Conservation (phyloP, 2,329 filamentous ascomycete genomes). For the Epichloe uncinata region DNA sequence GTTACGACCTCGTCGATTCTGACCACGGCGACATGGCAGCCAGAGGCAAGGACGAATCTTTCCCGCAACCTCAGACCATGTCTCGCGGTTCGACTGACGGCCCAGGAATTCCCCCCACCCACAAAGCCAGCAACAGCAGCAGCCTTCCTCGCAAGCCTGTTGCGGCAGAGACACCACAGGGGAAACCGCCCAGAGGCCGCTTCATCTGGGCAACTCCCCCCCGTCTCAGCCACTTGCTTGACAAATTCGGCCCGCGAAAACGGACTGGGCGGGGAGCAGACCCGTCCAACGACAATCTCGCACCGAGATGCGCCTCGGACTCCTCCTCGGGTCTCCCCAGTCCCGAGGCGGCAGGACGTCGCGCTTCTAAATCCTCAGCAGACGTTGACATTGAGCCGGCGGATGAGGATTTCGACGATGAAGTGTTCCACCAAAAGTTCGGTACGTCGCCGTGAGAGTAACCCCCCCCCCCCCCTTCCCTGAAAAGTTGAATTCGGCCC, state of each 20-base stretch:
- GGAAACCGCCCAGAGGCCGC: neutral
- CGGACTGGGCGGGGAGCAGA: neutral
- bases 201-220: neutral
- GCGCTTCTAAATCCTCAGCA: neutral
- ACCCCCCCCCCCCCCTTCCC: neutral
- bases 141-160: neutral
- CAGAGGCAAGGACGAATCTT: neutral
- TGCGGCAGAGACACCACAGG: neutral
- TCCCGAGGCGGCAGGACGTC: neutral
- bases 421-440: slow-evolving; percentile 20
- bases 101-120: neutral
- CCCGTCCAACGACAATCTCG: neutral
- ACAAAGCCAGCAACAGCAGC: neutral
- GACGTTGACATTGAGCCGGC: neutral
- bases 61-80: neutral
- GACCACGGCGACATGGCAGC: neutral
- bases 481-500: no score
- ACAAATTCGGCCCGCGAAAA: neutral
- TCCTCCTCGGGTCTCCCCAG: neutral
- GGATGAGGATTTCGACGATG: slow-evolving; percentile 9
- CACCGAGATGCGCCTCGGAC: neutral
- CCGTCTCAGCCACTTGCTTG: neutral
- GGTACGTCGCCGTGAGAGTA: slow-evolving; percentile 10
- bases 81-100: neutral
- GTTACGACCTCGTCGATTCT: neutral